These are phyloP conservation scores for Corymbia calophylla DNA, from an alignment of 441 rosid genomes.

Conservation along the genomic window DNA sequence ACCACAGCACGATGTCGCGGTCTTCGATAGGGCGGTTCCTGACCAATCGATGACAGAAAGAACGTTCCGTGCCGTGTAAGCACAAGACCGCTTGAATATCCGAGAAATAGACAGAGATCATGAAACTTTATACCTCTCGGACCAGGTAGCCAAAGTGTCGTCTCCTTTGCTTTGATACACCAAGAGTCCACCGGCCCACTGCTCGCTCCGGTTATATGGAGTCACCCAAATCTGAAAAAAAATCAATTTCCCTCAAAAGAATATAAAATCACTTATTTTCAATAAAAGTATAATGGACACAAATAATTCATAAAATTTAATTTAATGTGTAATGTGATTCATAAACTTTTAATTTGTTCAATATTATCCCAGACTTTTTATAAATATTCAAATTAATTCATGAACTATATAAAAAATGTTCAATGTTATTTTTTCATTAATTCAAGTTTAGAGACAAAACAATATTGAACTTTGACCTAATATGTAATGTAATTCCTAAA, in stretches of 20 bases:
- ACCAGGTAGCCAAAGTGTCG: conserved; percentile 76
- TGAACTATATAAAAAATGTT: too few relatives aligned
- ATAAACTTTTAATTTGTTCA: too few relatives aligned
- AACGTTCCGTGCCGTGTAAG: not conserved
- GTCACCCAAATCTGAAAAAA: conserved; percentile 57
- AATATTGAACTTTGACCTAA: too few relatives aligned
- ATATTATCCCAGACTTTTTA: too few relatives aligned
- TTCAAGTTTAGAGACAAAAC: too few relatives aligned
- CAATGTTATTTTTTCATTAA: too few relatives aligned
- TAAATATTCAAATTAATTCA: too few relatives aligned
- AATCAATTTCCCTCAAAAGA: not conserved
- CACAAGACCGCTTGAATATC: not conserved
- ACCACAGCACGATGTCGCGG: conserved; percentile 77
- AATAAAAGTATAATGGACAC: too few relatives aligned
- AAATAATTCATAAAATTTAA: too few relatives aligned
- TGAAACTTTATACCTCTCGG: conserved; percentile 34
- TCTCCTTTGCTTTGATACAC: conserved; percentile 66
- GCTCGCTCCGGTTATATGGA: conserved; percentile 45
- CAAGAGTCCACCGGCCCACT: conserved; percentile 74
- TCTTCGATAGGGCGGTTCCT: conserved; percentile 67
- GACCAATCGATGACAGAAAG: not conserved
- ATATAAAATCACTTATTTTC: not conserved
- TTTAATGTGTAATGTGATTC: too few relatives aligned
- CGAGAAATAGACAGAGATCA: not conserved
- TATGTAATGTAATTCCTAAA: too few relatives aligned